Evolutionary conservation across 306 rosid species (phyloP).

Genomic region (Cicer arietinum): DNA sequence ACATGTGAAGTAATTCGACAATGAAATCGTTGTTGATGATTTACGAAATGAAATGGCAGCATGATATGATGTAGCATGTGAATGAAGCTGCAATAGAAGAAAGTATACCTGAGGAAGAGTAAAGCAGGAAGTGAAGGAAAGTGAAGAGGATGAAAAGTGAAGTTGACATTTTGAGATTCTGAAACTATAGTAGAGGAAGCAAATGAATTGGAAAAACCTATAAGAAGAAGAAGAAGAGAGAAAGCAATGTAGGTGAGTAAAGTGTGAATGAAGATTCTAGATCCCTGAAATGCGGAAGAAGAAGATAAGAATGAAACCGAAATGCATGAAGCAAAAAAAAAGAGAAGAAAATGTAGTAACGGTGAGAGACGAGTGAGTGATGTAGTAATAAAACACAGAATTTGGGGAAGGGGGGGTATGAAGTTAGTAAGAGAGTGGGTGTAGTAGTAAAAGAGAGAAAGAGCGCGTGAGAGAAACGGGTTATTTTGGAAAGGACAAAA

Average conservation of each 20-base stretch:
- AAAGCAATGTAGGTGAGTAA: conserved; percentile 47
- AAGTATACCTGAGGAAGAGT: conserved; percentile 67
- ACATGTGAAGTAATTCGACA: too few species aligned
- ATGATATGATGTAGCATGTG: neutral
- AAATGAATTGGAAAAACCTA: conserved; percentile 58
- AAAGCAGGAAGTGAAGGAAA: conserved; percentile 50
- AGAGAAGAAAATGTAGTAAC: neutral
- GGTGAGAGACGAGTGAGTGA: neutral
- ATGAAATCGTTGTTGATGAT: neutral
- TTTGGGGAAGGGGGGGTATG: neutral
- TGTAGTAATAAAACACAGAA: neutral
- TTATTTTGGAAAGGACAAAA: too few species aligned
- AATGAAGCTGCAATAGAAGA: conserved; percentile 13
- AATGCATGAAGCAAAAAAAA: neutral
- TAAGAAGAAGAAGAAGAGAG: neutral
- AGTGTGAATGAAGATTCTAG: conserved; percentile 42
- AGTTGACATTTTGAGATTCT: conserved; percentile 50
- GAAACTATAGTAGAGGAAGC: conserved; percentile 13
- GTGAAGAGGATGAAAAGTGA: conserved; percentile 48
- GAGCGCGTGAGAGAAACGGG: too few species aligned
- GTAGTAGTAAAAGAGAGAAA: neutral
- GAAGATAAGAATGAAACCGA: neutral
- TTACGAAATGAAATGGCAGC: neutral
- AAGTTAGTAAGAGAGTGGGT: neutral
- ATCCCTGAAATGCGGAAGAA: conserved; percentile 70